Evolutionary conservation across 345 rosid species (phyloP).

Genomic region (Odontarrhena argentea): DNA sequence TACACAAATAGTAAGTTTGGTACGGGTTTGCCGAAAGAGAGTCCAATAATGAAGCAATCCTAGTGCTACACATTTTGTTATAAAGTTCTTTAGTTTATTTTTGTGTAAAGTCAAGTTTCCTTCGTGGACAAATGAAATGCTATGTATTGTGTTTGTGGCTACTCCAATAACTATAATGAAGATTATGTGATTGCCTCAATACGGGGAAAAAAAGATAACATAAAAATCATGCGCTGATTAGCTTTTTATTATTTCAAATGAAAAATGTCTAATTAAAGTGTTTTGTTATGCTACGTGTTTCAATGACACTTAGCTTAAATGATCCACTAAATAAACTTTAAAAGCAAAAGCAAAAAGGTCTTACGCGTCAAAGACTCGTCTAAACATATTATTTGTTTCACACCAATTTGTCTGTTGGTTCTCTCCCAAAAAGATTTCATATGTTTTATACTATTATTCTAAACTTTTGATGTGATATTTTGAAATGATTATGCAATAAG

Average conservation of each 20-base stretch:
- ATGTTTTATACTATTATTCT: too few relatives aligned
- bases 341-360: background rate
- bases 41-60: constrained; percentile 8
- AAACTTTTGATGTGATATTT: too few relatives aligned
- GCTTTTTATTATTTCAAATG: background rate
- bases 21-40: constrained; percentile 25
- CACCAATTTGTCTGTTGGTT: too few relatives aligned
- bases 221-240: constrained; percentile 5
- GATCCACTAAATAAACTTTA: constrained; percentile 6
- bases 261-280: background rate
- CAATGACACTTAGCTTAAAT: constrained; percentile 2
- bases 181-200: background rate
- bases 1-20: constrained; percentile 27
- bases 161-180: constrained; percentile 8
- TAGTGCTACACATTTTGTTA: background rate
- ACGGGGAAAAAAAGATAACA: background rate
- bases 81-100: background rate
- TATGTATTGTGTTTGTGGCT: constrained; percentile 12
- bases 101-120: background rate
- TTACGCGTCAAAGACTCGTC: constrained; percentile 2
- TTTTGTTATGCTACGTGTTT: constrained; percentile 32
- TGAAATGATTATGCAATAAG: too few relatives aligned
- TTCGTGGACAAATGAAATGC: constrained; percentile 33
- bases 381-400: too few relatives aligned
- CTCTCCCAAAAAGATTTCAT: too few relatives aligned